Base-by-base conservation (phyloP, 2,329 filamentous ascomycete species). In the Tolypocladium tropicale region DNA sequence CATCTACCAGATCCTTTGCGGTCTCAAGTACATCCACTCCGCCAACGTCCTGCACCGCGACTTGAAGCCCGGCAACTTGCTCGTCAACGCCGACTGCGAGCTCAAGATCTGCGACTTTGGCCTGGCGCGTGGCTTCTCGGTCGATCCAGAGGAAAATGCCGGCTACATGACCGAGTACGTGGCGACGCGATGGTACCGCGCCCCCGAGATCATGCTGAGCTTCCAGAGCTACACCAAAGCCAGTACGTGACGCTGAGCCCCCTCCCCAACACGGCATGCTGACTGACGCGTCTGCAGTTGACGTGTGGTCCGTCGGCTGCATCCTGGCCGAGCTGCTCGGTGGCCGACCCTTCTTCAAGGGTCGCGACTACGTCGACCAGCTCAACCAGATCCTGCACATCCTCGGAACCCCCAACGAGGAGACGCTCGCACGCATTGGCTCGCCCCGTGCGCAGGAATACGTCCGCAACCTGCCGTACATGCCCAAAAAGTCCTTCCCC, bases 221-320 rank as follows among this genome's bases (percentile, higher is more conserved):
- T 99, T 99, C 83, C 93, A 97, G 75, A 96, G 91, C 78, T 99
- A 99, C 75, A 99, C 94, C 67, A 99, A 99, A 90, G 94, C 94
- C 64, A 99, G 94, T 97, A 84, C 56, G 92, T 93, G 10, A 4
- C 36, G 23, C 32, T 51, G 30, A 36, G 33, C 21, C 23, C 9
- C 1, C 11, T 21, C 14, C 18, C n/a, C 14, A 1, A 30, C 32
- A 41, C 23, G 39, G 46, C 33, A n/a, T 46, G 36, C 30, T 37
- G 4, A 48, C 46, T 49, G n/a, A n/a, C n/a, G n/a, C n/a, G n/a
- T 23, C 32, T 50, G 11, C 43, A 97, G 93, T 99, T 74, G 94
- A 99, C 70, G 93, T 99, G 36, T 99, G 94, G 94, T 99, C 94
- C 10, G 93, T 99, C 48, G 94, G 94, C 59, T 99, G 94, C 70